Evolutionary conservation across 257 asterid species (phyloP).

Genomic region (Marsdenia floribunda): DNA sequence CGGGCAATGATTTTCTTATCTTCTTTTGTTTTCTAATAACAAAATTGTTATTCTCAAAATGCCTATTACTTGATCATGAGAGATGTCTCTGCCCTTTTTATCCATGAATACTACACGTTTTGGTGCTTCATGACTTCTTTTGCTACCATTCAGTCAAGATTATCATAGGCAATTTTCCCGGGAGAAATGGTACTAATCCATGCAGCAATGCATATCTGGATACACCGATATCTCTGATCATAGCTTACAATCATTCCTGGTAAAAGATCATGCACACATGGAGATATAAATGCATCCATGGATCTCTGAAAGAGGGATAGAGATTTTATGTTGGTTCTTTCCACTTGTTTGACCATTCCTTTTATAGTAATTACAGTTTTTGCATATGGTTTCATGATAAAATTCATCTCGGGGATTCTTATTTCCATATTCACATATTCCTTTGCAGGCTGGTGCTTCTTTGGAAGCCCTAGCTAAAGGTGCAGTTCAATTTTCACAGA

Average conservation of each 20-base stretch:
- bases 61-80: not conserved
- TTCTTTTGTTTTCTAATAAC: not conserved
- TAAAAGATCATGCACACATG: not conserved
- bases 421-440: conserved; percentile 1
- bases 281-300: not conserved
- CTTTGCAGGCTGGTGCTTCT: conserved; percentile 72
- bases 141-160: not conserved
- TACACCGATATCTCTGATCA: not conserved
- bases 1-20: not conserved
- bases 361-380: not conserved
- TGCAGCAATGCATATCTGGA: not conserved
- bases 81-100: not conserved
- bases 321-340: not conserved
- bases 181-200: no score
- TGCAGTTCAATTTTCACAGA: conserved; percentile 67
- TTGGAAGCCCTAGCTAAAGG: conserved; percentile 87
- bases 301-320: no score
- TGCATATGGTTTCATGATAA: not conserved
- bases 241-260: not conserved
- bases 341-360: not conserved
- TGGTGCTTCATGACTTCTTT: not conserved
- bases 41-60: not conserved
- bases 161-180: not conserved
- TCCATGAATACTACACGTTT: not conserved
- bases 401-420: not conserved